phyloP scores from a whole-genome alignment of 192 early-diverging fungal genomes.

The Chytriomyces hyalinus region DNA sequence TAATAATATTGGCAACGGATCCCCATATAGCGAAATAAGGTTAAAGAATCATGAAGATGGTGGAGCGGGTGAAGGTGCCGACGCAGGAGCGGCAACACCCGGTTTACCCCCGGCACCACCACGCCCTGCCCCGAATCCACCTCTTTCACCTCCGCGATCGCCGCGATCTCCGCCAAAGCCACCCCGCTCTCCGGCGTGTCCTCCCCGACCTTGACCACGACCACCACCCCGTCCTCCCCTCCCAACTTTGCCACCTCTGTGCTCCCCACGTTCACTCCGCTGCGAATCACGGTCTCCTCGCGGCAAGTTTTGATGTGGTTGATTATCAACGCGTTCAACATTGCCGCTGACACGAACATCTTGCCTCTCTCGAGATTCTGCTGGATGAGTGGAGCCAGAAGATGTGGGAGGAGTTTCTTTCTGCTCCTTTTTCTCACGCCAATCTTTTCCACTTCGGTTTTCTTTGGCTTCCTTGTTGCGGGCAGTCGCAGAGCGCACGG shows the following conservation, averaged over 20 bases:
- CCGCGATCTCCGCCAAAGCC: neutral
- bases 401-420: neutral
- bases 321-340: too few relatives aligned
- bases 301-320: neutral
- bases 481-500: slow-evolving; percentile 3
- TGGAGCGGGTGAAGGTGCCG: neutral
- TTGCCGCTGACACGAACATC: too few relatives aligned
- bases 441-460: neutral
- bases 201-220: neutral
- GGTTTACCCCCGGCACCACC: neutral
- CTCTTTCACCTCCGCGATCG: neutral
- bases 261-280: slow-evolving; percentile 8
- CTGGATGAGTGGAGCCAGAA: too few relatives aligned
- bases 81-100: neutral
- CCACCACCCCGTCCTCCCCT: slow-evolving; percentile 1
- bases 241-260: slow-evolving; percentile 9
- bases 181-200: neutral
- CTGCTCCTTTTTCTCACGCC: neutral
- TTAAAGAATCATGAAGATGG: neutral
- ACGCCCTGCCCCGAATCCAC: slow-evolving; percentile 2
- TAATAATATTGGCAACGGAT: too few relatives aligned
- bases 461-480: neutral
- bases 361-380: too few relatives aligned
- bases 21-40: too few relatives aligned
- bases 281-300: neutral